Evolutionary conservation across 495 filamentous ascomycete genomes (phyloP), one percentile per base, ranked within the genome.

Genomic region (Trichoderma gamsii): DNA sequence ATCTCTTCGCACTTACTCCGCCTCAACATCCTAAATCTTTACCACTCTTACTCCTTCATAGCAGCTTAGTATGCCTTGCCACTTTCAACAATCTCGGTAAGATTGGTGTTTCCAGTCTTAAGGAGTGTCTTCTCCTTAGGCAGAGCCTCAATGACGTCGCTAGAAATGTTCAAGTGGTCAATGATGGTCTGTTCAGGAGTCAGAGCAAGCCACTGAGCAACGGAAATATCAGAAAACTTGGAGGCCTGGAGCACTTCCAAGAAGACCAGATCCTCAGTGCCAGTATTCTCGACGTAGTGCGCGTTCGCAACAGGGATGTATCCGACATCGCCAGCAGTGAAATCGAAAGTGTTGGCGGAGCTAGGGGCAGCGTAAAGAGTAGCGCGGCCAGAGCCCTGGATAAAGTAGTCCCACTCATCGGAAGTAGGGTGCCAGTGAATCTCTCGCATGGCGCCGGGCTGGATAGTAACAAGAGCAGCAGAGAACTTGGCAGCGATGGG

Each of bases 391-490:
- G 81, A 80, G 0, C 90, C 90, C 35, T 83, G 74, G 63, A 92
- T 83, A 78, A 92, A 92, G 77, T 89, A 93, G 1, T 83, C 85
- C 89, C 89, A 93, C 71, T 92, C 90, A 75, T 92, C 90, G 27
- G 85, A 86, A 11, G 81, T 83, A 0, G 88, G 87, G 70, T 92
- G 90, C 90, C 90, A 93, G 76, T 93, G 90, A 52, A 93, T 84
- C 73, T 93, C 90, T 3, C 90, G 85, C 84, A 93, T 84, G 0
- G 86, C 88, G 51, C 89, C 89, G 0, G 90, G 89, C 51, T 87
- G 79, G 21, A 93, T 83, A 1, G 84, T 87, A 0, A 90, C 87
- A 0, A 89, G 72, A 0, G 88, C 88, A 0, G 85, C 85, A 1
- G 85, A 84, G 77, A 90, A 88, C 70, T 81, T 84, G 4, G 71